A percentile compares a stretch with the other conserved stretches of the same genome.
Conservation (phyloP, 306 rosid species). For the Morella rubra region DNA sequence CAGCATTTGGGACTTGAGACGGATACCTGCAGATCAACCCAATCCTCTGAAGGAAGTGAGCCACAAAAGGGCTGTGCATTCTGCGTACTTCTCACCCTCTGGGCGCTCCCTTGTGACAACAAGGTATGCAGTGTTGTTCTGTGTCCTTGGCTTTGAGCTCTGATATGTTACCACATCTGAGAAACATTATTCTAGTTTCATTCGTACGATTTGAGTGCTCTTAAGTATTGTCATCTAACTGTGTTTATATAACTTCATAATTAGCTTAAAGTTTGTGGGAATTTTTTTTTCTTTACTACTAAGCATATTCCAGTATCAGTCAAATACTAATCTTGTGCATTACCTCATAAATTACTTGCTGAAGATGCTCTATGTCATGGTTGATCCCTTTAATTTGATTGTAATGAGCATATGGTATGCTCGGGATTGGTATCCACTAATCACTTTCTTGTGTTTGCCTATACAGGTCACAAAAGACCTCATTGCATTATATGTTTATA, state of each 20-base stretch:
- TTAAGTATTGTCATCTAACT: not conserved
- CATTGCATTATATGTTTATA: not conserved
- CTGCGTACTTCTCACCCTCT: constrained; percentile 92
- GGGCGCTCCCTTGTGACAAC: constrained; percentile 77
- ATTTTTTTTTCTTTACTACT: not conserved
- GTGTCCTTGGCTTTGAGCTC: not conserved
- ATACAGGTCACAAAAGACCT: not conserved
- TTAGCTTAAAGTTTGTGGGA: not conserved
- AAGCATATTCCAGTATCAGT: not conserved
- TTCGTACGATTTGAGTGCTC: not conserved
- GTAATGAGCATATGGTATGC: not conserved
- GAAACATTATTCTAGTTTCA: not conserved
- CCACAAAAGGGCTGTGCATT: constrained; percentile 66
- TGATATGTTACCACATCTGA: not conserved
- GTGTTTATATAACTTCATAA: not conserved
- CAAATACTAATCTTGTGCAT: not conserved
- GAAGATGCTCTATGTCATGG: not conserved
- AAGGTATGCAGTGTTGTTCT: constrained; percentile 45
- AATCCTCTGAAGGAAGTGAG: constrained; percentile 47
- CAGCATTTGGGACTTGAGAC: constrained; percentile 93
- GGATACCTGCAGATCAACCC: constrained; percentile 34
- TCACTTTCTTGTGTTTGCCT: not conserved
- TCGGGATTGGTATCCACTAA: not conserved
- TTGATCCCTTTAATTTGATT: not conserved
- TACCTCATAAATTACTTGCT: not conserved